phyloP scores from a whole-genome alignment of 306 rosid genomes.

The Quillaja saponaria region DNA sequence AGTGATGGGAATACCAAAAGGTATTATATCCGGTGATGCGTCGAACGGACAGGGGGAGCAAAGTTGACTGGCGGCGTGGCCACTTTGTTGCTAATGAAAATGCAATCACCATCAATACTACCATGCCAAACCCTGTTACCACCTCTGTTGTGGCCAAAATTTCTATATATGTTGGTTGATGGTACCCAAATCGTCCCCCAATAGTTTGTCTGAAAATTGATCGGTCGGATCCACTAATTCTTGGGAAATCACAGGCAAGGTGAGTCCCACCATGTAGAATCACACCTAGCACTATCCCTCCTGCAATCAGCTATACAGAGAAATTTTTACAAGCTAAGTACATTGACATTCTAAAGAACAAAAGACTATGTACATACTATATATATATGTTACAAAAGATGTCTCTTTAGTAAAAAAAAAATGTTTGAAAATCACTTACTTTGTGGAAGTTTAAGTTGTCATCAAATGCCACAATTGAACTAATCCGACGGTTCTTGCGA shows the following conservation, averaged over 20 bases:
- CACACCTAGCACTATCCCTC: slow-evolving; percentile 79
- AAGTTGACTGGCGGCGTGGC: slow-evolving; percentile 68
- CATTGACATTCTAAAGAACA: no score
- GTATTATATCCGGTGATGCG: slow-evolving; percentile 77
- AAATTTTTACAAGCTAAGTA: neutral
- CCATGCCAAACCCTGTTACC: slow-evolving; percentile 70
- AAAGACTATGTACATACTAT: no score
- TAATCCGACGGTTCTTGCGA: slow-evolving; percentile 47
- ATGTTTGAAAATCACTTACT: slow-evolving; percentile 31
- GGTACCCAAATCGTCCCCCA: slow-evolving; percentile 59
- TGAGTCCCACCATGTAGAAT: slow-evolving; percentile 83
- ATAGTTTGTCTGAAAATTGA: slow-evolving; percentile 62
- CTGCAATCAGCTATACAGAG: slow-evolving; percentile 65
- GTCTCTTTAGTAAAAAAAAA: neutral
- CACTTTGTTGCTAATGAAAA: slow-evolving; percentile 77
- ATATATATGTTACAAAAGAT: no score
- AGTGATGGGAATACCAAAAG: slow-evolving; percentile 91
- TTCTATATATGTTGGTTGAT: slow-evolving; percentile 67
- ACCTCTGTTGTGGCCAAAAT: slow-evolving; percentile 70
- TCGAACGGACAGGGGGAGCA: slow-evolving; percentile 57
- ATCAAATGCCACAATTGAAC: slow-evolving; percentile 65
- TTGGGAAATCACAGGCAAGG: slow-evolving; percentile 90
- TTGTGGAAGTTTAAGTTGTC: slow-evolving; percentile 82
- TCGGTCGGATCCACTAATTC: slow-evolving; percentile 58
- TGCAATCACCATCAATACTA: slow-evolving; percentile 67